Percentiles rank a stretch among this genome's conserved stretches.
These are phyloP conservation scores for Wickerhamomyces tratensis DNA, from an alignment of 805 yeast species.

Conservation along the genomic window DNA sequence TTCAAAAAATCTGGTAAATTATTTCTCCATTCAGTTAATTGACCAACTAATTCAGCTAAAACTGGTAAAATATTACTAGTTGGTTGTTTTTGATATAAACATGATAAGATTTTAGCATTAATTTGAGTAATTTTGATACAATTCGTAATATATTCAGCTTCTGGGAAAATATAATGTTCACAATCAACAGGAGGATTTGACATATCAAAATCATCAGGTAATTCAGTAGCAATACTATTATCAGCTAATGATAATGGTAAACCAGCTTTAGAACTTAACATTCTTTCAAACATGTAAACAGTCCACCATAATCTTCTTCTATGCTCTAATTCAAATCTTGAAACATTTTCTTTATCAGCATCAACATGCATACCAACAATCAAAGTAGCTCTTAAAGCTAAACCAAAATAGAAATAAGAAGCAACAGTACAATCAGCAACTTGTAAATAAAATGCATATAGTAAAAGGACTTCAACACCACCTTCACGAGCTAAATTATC, in stretches of 20 bases:
- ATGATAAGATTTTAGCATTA: slow-evolving; percentile 62
- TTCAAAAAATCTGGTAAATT: slow-evolving; percentile 53
- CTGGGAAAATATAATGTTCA: slow-evolving; percentile 64
- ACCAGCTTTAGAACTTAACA: slow-evolving; percentile 78
- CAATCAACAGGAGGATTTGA: slow-evolving; percentile 49
- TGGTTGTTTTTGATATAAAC: slow-evolving; percentile 67
- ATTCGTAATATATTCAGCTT: slow-evolving; percentile 66
- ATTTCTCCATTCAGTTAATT: slow-evolving; percentile 59
- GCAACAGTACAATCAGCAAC: slow-evolving; percentile 82
- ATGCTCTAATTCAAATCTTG: slow-evolving; percentile 69
- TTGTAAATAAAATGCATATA: slow-evolving; percentile 72
- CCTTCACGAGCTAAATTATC: slow-evolving; percentile 74
- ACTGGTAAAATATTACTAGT: slow-evolving; percentile 67
- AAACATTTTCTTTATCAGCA: slow-evolving; percentile 58
- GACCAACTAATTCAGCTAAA: slow-evolving; percentile 58
- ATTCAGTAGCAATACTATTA: slow-evolving; percentile 69
- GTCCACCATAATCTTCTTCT: slow-evolving; percentile 85
- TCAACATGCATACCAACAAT: slow-evolving; percentile 78
- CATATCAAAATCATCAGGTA: slow-evolving; percentile 67
- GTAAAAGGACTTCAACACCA: slow-evolving; percentile 63
- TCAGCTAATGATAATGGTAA: slow-evolving; percentile 72
- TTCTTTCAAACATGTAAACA: slow-evolving; percentile 72
- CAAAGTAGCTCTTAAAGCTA: slow-evolving; percentile 62
- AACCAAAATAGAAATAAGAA: slow-evolving; percentile 71
- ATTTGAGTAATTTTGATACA: slow-evolving; percentile 75